Evolutionary conservation across 495 filamentous ascomycete species (phyloP).

Genomic region (Hyaloscypha finlandica): DNA sequence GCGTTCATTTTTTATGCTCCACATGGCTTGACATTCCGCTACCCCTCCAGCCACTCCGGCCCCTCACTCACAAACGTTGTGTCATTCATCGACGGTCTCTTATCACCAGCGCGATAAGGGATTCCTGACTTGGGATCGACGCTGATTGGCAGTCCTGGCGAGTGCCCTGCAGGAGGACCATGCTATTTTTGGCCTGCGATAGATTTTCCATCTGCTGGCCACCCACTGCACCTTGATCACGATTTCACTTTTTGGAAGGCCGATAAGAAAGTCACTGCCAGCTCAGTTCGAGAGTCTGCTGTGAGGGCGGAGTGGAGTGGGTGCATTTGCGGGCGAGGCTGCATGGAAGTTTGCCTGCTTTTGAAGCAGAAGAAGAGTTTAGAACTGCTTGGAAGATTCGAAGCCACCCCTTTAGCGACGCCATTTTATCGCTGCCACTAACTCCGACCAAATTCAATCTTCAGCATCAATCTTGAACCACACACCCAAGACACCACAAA

Average conservation of each 20-base stretch:
- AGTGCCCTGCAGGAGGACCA: not conserved
- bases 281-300: not conserved
- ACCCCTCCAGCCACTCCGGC: not conserved
- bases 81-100: not conserved
- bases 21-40: not conserved
- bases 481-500: not conserved
- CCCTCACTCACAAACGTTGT: not conserved
- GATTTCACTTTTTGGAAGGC: not conserved
- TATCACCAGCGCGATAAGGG: not conserved
- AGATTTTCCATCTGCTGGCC: not conserved
- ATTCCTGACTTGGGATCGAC: not conserved
- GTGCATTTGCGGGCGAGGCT: not conserved
- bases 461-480: not conserved
- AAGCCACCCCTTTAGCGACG: not conserved
- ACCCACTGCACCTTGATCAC: not conserved
- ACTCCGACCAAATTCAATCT: not conserved
- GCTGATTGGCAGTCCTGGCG: not conserved
- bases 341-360: not conserved
- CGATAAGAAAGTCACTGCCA: not conserved
- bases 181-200: constrained; percentile 4
- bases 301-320: not conserved
- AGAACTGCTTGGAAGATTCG: not conserved
- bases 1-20: not conserved
- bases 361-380: not conserved
- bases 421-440: not conserved